Evolutionary conservation across 805 yeast genomes (phyloP), one percentile per base, ranked within the genome.

Genomic region (Metschnikowia proteae): DNA sequence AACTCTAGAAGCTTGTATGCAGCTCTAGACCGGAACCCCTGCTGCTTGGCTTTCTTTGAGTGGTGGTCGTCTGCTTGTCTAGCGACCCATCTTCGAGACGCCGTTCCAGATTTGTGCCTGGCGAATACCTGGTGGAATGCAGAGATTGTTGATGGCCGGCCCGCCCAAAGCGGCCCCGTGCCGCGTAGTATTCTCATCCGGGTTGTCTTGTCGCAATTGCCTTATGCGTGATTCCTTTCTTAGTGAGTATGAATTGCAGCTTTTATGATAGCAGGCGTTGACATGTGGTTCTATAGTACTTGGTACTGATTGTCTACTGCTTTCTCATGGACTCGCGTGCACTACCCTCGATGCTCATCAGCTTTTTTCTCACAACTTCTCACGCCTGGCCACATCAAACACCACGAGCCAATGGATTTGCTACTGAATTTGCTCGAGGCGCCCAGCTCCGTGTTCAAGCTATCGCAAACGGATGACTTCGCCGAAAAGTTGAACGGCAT

Each of bases 1-100:
- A 94, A 74, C 60, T 92, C 95, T 23, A 82, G 64, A 31, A 94
- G 71, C 61, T 94, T 94, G 69, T 82, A 92, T 0, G 97, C 97
- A 0, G 99, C 99, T 39, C 99, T 67, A 1, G 97, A 89, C 57
- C 83, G 76, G 57, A 79, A 79, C 44, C 86, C 78, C 38, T 76
- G 74, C 4, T 68, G 67, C 56, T 78, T 80, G 3, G 97, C 92
- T 54, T 83, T 83, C 47, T 78, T 72, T 3, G 90, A 76, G 65
- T 74, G 89, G 26, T 57, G 69, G 62, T 92, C 98, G 7, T 67
- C 71, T 17, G 68, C 62, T 52, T 86, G 92, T 47, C 98, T 75
- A 26, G 79, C 71, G 2, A 88, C 65, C 97, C 98, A 92, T 56
- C 84, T 45, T 17, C 49, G 47, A 4, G 60, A 57, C 17, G 59